Conservation (phyloP, 345 rosid genomes). For the Alliaria petiolata region DNA sequence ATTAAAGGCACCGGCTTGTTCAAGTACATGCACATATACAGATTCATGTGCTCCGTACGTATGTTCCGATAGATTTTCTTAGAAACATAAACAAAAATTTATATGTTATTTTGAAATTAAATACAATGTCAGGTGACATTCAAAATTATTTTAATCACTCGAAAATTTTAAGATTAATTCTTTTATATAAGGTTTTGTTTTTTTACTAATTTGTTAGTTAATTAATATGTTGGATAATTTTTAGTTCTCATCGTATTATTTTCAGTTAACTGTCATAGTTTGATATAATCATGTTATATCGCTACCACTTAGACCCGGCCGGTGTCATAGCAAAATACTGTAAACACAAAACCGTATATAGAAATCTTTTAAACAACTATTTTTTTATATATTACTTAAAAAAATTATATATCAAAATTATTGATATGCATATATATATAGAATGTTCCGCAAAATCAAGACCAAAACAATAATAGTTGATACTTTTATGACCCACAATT, state of each 20-base stretch:
- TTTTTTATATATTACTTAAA: neutral
- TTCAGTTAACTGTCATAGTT: no score
- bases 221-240: no score
- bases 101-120: neutral
- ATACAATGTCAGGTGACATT: no score
- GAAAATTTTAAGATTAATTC: no score
- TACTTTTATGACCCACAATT: neutral
- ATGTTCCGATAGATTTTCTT: conserved; percentile 13
- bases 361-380: neutral
- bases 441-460: neutral
- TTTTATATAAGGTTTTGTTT: no score
- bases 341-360: neutral
- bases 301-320: neutral
- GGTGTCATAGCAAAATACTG: neutral
- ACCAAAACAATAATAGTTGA: neutral
- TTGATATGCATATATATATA: neutral
- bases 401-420: neutral
- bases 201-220: no score
- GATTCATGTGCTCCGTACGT: conserved; percentile 28
- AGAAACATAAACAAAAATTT: neutral
- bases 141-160: no score
- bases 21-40: conserved; percentile 30
- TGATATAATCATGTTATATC: no score
- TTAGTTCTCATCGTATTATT: no score
- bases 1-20: conserved; percentile 29